Conservation (phyloP, 2,329 filamentous ascomycete species). For the Blastomyces parvus region DNA sequence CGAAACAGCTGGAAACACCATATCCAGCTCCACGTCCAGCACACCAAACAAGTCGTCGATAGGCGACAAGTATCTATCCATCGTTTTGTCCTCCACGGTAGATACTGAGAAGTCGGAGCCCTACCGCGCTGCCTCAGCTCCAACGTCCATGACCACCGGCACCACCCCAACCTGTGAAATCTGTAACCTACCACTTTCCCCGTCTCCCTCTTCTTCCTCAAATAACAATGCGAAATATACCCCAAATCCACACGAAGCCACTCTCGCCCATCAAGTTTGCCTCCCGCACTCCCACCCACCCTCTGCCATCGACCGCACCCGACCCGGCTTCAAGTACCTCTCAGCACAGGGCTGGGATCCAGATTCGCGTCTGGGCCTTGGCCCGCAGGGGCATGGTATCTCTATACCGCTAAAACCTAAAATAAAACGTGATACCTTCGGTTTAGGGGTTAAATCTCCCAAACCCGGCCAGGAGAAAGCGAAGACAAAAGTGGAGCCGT, state of each 20-base stretch:
- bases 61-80: slow-evolving; percentile 38
- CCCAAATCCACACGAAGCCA: slow-evolving; percentile 39
- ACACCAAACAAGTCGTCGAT: slow-evolving; percentile 22
- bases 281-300: slow-evolving; percentile 49
- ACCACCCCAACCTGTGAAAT: slow-evolving; percentile 41
- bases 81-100: slow-evolving; percentile 31
- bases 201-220: slow-evolving; percentile 17
- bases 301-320: slow-evolving; percentile 48
- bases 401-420: slow-evolving; percentile 63
- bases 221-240: neutral
- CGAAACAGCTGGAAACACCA: slow-evolving; percentile 27
- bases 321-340: slow-evolving; percentile 48
- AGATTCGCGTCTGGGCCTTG: slow-evolving; percentile 58
- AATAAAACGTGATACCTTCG: slow-evolving; percentile 64
- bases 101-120: neutral
- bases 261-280: slow-evolving; percentile 48
- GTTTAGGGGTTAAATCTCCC: slow-evolving; percentile 49
- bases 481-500: slow-evolving; percentile 24
- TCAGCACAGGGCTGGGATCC: slow-evolving; percentile 52
- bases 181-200: slow-evolving; percentile 49
- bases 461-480: slow-evolving; percentile 23
- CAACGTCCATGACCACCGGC: neutral
- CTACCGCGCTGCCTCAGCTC: neutral
- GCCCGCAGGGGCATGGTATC: slow-evolving; percentile 59
- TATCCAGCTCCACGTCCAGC: slow-evolving; percentile 19